Percentiles rank a stretch among this genome's conserved stretches.
These are phyloP conservation scores for Cryphonectria nitschkei DNA, from an alignment of 2,329 filamentous ascomycete species.

Conservation along the genomic window DNA sequence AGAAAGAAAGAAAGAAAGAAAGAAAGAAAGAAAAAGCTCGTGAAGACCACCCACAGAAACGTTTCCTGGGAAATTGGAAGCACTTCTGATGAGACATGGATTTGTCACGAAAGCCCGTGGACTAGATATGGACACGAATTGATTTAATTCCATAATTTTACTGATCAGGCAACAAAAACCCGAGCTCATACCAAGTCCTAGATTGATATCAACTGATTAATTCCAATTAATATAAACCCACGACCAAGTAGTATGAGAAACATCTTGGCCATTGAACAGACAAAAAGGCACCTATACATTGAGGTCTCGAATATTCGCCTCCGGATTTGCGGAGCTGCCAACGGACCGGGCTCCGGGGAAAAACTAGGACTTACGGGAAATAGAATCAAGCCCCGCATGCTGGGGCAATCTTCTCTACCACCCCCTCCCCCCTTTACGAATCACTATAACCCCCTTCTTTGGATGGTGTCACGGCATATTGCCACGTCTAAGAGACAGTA, in stretches of 20 bases:
- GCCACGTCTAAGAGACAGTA: neutral
- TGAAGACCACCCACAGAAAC: neutral
- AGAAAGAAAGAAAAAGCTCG: neutral
- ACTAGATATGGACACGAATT: neutral
- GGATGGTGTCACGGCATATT: neutral
- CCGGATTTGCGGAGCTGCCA: neutral
- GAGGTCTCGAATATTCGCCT: neutral
- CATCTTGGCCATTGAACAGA: neutral
- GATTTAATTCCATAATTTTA: neutral
- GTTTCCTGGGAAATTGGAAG: no score
- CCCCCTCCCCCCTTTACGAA: neutral
- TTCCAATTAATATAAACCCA: neutral
- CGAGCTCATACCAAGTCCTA: neutral
- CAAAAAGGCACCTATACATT: neutral
- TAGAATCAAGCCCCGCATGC: neutral
- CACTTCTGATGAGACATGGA: no score
- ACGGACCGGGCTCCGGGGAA: neutral
- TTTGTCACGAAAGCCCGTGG: neutral
- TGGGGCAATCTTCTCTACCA: neutral
- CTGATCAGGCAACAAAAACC: no score
- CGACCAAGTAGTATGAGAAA: neutral
- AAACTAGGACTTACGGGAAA: neutral
- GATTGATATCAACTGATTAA: neutral
- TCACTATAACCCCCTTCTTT: neutral
- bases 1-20: no score